Conservation (phyloP, 2,329 filamentous ascomycete genomes). For the Fusarium redolens region DNA sequence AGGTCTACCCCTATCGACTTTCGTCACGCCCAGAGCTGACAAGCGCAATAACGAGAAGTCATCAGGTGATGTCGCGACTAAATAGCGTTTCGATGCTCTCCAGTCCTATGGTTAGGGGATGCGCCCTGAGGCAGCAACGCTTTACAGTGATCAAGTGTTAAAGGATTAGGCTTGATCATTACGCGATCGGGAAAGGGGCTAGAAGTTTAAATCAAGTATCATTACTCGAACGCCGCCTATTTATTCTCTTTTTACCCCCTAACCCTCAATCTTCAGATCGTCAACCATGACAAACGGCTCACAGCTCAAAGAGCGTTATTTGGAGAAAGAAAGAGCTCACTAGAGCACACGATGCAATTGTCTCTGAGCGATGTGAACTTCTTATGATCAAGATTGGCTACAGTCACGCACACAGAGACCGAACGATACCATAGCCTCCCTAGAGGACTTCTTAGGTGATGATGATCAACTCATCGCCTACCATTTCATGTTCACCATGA, state of each 20-base stretch:
- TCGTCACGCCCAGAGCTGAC: background rate
- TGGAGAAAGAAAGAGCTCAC: constrained; percentile 51
- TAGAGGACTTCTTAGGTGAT: constrained; percentile 49
- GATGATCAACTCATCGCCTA: constrained; percentile 55
- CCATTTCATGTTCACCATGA: constrained; percentile 60
- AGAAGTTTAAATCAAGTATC: background rate
- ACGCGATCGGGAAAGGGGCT: background rate
- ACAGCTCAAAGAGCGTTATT: constrained; percentile 49
- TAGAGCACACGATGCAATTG: constrained; percentile 45
- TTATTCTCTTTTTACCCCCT: background rate
- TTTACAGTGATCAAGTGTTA: background rate
- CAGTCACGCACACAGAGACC: constrained; percentile 49
- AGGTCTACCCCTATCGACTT: background rate
- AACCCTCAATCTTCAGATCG: constrained; percentile 39
- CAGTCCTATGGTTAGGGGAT: constrained; percentile 1
- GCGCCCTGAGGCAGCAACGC: constrained; percentile 5
- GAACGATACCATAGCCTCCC: constrained; percentile 35
- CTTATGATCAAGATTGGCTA: constrained; percentile 55
- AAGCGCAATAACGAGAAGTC: background rate
- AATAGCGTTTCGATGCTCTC: background rate
- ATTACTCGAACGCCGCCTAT: background rate
- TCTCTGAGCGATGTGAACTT: constrained; percentile 49
- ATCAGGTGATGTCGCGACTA: constrained; percentile 5
- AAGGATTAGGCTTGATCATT: background rate
- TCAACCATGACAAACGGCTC: constrained; percentile 50